phyloP scores from a whole-genome alignment of 2,329 filamentous ascomycete species.

The Arthroderma sp. region DNA sequence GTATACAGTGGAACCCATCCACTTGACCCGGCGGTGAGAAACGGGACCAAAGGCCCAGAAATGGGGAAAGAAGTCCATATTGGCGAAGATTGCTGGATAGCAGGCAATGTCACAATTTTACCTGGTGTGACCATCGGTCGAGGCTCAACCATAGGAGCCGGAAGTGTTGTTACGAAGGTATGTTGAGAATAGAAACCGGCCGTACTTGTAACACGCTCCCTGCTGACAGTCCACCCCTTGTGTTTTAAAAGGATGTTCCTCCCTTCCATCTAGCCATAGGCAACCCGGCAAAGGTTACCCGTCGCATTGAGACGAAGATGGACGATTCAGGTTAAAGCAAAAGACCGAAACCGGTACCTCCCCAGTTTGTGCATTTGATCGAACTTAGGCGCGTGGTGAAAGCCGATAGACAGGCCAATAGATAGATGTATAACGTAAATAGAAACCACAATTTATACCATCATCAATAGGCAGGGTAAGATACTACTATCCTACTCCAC shows the following conservation, averaged over 20 bases:
- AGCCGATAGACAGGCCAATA: no score
- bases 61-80: constrained; percentile 58
- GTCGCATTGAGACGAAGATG: constrained; percentile 27
- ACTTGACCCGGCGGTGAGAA: constrained; percentile 57
- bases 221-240: constrained; percentile 1
- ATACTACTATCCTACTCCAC: no score
- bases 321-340: constrained; percentile 5
- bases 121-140: constrained; percentile 67
- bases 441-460: no score
- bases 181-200: neutral
- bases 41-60: constrained; percentile 65
- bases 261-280: constrained; percentile 29
- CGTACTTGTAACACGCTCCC: neutral
- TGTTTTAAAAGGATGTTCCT: constrained; percentile 24
- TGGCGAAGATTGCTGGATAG: constrained; percentile 71
- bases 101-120: constrained; percentile 56
- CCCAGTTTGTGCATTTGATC: no score
- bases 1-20: constrained; percentile 68
- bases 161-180: constrained; percentile 67
- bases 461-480: no score
- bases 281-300: constrained; percentile 28
- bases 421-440: no score
- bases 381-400: no score
- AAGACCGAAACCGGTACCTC: no score
- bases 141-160: constrained; percentile 63